A percentile compares a stretch with the other conserved stretches of the same genome.
These are phyloP conservation scores for Protomyces inouyei DNA, from an alignment of 1,139 yeast species.

Conservation along the genomic window DNA sequence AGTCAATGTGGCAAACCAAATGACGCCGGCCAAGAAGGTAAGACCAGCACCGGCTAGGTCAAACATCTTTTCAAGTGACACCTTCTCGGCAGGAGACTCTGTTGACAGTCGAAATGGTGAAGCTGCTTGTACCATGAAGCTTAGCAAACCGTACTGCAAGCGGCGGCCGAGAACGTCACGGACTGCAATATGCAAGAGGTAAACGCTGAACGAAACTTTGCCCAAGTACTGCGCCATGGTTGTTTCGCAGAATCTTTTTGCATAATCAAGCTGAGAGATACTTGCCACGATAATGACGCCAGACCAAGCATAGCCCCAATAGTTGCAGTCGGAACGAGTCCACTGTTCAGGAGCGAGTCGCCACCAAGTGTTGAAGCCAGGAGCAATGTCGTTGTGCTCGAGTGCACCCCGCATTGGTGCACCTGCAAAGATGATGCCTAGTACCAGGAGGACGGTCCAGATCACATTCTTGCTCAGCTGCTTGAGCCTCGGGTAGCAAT, in stretches of 20 bases:
- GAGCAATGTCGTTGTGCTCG: not conserved
- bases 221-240: not conserved
- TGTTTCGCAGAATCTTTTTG: not conserved
- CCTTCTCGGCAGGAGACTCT: not conserved
- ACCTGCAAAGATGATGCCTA: constrained; percentile 12
- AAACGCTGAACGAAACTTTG: constrained; percentile 7
- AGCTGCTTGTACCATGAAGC: not conserved
- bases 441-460: not conserved
- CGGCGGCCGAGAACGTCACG: constrained; percentile 7
- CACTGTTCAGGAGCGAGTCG: not conserved
- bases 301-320: constrained; percentile 4
- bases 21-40: not conserved
- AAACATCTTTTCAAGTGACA: not conserved
- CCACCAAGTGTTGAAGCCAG: constrained; percentile 7
- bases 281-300: not conserved
- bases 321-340: not conserved
- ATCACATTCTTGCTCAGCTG: not conserved
- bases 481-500: not conserved
- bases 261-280: not conserved
- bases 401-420: constrained; percentile 1
- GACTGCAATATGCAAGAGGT: constrained; percentile 3
- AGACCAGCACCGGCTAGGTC: not conserved
- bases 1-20: not conserved
- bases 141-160: not conserved
- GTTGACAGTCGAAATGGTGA: not conserved